These are phyloP conservation scores for Thinopyrum elongatum DNA, from an alignment of 176 grass and related monocot genomes.

Conservation along the genomic window DNA sequence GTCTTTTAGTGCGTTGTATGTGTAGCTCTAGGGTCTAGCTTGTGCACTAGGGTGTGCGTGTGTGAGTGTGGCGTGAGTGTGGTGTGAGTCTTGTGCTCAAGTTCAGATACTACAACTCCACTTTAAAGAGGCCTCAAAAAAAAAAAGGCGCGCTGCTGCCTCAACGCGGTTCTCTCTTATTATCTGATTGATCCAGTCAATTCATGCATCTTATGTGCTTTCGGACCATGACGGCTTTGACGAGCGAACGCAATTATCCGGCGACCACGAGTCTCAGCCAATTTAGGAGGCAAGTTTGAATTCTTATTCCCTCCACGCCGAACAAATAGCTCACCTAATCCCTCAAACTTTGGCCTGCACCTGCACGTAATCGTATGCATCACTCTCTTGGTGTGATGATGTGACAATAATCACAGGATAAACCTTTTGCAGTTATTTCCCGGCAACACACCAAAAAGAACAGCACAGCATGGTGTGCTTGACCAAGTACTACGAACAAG, in stretches of 20 bases:
- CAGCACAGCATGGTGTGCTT: constrained; percentile 37
- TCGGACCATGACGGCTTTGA: constrained; percentile 9
- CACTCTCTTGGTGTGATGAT: constrained; percentile 25
- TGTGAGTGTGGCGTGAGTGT: no score
- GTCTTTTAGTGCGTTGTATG: no score
- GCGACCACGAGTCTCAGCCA: constrained; percentile 10
- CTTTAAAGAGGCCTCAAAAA: no score
- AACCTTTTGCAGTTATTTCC: constrained; percentile 24
- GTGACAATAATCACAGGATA: not conserved
- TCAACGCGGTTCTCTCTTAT: not conserved
- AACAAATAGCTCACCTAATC: constrained; percentile 43
- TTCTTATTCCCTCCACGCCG: constrained; percentile 30
- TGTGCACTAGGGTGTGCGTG: no score
- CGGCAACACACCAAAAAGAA: constrained; percentile 20
- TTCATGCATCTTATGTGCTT: constrained; percentile 21
- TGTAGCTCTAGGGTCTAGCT: no score
- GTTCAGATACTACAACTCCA: no score
- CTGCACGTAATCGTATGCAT: not conserved
- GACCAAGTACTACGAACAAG: constrained; percentile 20
- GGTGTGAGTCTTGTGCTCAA: no score
- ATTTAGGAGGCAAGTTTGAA: constrained; percentile 30
- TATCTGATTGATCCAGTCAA: constrained; percentile 19
- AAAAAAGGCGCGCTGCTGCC: no score
- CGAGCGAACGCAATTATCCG: constrained; percentile 24
- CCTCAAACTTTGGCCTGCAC: not conserved